Evolutionary conservation across 2,329 filamentous ascomycete genomes (phyloP), one percentile per base, ranked within the genome.

Genomic region (Xylariaceae sp.): DNA sequence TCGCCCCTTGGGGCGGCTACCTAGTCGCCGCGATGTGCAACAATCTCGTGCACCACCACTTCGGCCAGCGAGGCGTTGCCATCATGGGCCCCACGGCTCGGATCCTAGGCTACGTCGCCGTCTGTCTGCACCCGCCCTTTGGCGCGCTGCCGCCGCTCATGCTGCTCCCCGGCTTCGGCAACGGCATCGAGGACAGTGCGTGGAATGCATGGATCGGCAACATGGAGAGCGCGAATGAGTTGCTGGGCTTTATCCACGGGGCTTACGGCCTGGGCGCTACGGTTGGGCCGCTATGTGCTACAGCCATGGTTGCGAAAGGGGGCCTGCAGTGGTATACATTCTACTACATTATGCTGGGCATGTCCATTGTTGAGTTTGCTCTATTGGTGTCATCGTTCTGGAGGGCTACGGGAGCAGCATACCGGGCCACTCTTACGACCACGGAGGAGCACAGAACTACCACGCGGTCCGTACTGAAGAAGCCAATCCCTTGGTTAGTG

Each of bases 181-280:
- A 40, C 16, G 44, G 47, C 3, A 41, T 43, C 8, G 72, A 79
- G 40, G 83, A 80, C 50, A 73, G 68, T 44, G 75, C 67, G 3
- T 81, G 76, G 69, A 78, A 79, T 55, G 74, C 75, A 7, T 80
- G 74, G 72, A 61, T 78, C 16, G 87, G 87, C 9, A 84, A 82
- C 53, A 86, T 91, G 81, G 72, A 78, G 11, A 77, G 79, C 43
- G 66, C 84, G 7, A 89, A 90, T 57, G 81, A 89, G 56, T 67
- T 91, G 1, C 73, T 89, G 1, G 86, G 87, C 1, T 72, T 89
- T 44, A 63, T 90, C 19, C 85, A 89, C 58, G 83, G 78, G 1
- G 77, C 78, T 29, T 91, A 89, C 55, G 85, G 85, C 1, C 55
- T 87, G 0, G 87, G 87, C 0, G 87, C 81, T 1, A 82, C 83